Evolutionary conservation across 176 grass and related monocot genomes (phyloP).

Genomic region (Coix lacrymajobi): DNA sequence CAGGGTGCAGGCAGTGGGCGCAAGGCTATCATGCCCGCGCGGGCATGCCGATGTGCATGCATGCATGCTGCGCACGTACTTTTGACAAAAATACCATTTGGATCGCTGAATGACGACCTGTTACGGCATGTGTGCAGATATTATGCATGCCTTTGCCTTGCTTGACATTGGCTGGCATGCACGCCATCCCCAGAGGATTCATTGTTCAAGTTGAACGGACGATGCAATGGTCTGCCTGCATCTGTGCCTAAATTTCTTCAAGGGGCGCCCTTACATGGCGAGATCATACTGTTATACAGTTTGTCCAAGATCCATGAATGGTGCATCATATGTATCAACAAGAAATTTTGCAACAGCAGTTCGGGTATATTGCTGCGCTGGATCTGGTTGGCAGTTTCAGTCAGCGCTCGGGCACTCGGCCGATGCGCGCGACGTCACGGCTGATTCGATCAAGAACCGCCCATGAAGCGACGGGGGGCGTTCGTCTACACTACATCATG

Average conservation of each 20-base stretch:
- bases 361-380: too few relatives aligned
- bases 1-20: not conserved
- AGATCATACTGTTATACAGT: too few relatives aligned
- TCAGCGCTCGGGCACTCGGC: not conserved
- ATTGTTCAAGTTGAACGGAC: not conserved
- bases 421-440: not conserved
- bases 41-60: not conserved
- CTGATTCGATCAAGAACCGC: constrained; percentile 7
- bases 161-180: not conserved
- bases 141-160: not conserved
- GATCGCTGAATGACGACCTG: not conserved
- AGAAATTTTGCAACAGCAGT: too few relatives aligned
- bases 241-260: not conserved
- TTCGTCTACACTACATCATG: not conserved
- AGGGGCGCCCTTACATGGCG: too few relatives aligned
- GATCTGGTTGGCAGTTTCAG: not conserved
- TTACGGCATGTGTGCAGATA: not conserved
- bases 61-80: not conserved
- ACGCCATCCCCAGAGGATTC: not conserved
- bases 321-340: too few relatives aligned
- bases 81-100: not conserved
- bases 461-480: not conserved
- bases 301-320: too few relatives aligned
- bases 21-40: not conserved
- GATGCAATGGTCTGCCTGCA: not conserved